Percentiles rank a stretch among this genome's conserved stretches.
Conservation (phyloP, 2,329 filamentous ascomycete species). For the Blastomyces gilchristii region DNA sequence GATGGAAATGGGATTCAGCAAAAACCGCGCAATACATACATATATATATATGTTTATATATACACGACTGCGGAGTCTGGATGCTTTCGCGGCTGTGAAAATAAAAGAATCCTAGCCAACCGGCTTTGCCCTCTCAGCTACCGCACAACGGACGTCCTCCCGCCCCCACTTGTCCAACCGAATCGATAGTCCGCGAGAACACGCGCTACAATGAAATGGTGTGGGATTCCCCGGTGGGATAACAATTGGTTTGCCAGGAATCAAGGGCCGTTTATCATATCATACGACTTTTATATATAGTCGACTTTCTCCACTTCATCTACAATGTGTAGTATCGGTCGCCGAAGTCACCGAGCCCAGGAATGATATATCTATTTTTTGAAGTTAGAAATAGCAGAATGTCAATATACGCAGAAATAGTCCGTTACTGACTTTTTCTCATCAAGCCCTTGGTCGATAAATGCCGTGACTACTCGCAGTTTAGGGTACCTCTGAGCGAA, state of each 20-base stretch:
- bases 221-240: not conserved
- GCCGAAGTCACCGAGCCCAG: conserved; percentile 88
- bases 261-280: not conserved
- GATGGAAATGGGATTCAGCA: not conserved
- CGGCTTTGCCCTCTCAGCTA: not conserved
- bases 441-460: conserved; percentile 91
- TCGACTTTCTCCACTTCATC: conserved; percentile 9
- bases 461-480: conserved; percentile 84
- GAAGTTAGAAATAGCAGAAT: conserved; percentile 10
- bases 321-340: conserved; percentile 91
- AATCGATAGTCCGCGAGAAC: not conserved
- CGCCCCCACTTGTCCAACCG: not conserved
- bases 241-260: not conserved
- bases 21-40: not conserved
- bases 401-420: not conserved
- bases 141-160: not conserved
- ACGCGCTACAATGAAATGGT: not conserved
- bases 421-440: conserved; percentile 68
- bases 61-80: not conserved
- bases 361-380: conserved; percentile 72
- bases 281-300: not conserved
- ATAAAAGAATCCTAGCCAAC: not conserved
- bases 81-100: not conserved
- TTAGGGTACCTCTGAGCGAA: conserved; percentile 86
- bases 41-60: not conserved